phyloP scores from a whole-genome alignment of 345 rosid species.

The Cochlearia excelsa region DNA sequence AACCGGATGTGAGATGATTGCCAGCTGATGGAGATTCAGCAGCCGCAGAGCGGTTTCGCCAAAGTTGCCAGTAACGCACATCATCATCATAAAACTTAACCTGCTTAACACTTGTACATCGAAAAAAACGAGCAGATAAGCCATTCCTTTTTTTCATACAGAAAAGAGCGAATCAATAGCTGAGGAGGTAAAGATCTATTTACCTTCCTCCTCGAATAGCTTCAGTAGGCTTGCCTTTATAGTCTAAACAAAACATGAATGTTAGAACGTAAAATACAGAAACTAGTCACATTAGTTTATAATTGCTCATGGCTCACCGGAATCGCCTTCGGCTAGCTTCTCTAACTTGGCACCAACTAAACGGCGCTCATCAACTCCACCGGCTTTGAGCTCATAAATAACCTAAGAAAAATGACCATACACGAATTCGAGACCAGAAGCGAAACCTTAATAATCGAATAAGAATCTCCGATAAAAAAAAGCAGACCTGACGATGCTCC shows the following conservation, averaged over 20 bases:
- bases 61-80: slow-evolving; percentile 93
- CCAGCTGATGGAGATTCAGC: slow-evolving; percentile 93
- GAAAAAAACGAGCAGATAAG: slow-evolving; percentile 15
- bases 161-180: not conserved
- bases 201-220: slow-evolving; percentile 98
- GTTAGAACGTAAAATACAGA: not conserved
- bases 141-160: not conserved
- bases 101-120: slow-evolving; percentile 74
- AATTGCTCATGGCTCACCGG: slow-evolving; percentile 41
- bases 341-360: slow-evolving; percentile 94
- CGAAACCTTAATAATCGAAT: not conserved
- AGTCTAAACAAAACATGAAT: slow-evolving; percentile 40
- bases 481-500: slow-evolving; percentile 92
- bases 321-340: slow-evolving; percentile 98
- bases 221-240: slow-evolving; percentile 82
- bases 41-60: slow-evolving; percentile 89
- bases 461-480: not conserved
- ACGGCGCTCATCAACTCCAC: slow-evolving; percentile 97
- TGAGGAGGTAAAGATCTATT: not conserved
- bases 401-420: slow-evolving; percentile 42
- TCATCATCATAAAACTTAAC: slow-evolving; percentile 93
- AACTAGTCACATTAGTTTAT: too few relatives aligned
- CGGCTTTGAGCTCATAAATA: slow-evolving; percentile 92
- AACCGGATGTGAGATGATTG: slow-evolving; percentile 73
- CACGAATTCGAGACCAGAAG: slow-evolving; percentile 16